These are phyloP conservation scores for Mucor racemosus DNA, from an alignment of 371 early-diverging fungal species.

Conservation along the genomic window DNA sequence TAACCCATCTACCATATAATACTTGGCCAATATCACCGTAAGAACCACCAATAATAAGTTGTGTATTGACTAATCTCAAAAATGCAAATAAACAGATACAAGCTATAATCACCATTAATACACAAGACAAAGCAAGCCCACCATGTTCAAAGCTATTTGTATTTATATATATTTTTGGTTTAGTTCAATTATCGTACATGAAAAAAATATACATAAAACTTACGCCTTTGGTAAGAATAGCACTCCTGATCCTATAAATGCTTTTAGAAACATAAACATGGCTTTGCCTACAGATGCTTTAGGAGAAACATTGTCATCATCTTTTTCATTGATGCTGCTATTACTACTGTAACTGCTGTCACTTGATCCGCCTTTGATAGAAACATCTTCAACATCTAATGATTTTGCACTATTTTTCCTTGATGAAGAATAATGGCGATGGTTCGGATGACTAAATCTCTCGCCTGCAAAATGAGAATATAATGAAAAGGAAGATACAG, in stretches of 20 bases:
- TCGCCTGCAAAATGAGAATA: slow-evolving; percentile 44
- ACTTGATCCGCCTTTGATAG: background rate
- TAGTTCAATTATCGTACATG: background rate
- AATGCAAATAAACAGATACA: slow-evolving; percentile 37
- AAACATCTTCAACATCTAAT: background rate
- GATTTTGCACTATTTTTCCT: slow-evolving; percentile 1
- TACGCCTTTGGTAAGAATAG: slow-evolving; percentile 72
- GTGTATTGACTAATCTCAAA: slow-evolving; percentile 34
- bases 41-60: slow-evolving; percentile 60
- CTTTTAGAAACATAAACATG: slow-evolving; percentile 77
- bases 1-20: slow-evolving; percentile 64
- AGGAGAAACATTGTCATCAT: slow-evolving; percentile 21
- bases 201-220: slow-evolving; percentile 8
- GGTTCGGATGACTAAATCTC: slow-evolving; percentile 16
- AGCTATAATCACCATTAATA: slow-evolving; percentile 32
- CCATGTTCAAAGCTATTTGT: slow-evolving; percentile 36
- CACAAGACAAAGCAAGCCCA: slow-evolving; percentile 34
- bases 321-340: slow-evolving; percentile 8
- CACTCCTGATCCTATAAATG: slow-evolving; percentile 77
- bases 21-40: slow-evolving; percentile 81
- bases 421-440: background rate
- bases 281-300: slow-evolving; percentile 69
- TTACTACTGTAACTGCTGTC: background rate
- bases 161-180: background rate
- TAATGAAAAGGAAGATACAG: slow-evolving; percentile 34